Evolutionary conservation across 1,139 yeast species (phyloP).

Genomic region (Sugiyamaella japonica): DNA sequence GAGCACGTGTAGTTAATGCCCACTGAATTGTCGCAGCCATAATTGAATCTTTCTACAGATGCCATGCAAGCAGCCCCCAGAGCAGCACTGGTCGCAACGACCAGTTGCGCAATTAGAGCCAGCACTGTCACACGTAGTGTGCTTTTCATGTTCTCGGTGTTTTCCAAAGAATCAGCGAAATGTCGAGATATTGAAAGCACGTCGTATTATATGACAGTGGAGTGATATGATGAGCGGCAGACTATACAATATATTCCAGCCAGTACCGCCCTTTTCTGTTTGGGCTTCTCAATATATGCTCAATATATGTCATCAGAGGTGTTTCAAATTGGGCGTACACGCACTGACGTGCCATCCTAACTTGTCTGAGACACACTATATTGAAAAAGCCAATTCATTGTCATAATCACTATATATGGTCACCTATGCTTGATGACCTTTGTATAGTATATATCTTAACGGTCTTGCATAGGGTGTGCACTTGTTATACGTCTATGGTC

Average conservation of each 20-base stretch:
- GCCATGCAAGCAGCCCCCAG: slow-evolving; percentile 23
- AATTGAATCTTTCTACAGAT: slow-evolving; percentile 19
- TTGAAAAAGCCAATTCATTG: neutral
- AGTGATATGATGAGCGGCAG: neutral
- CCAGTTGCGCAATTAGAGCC: neutral
- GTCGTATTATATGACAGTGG: neutral
- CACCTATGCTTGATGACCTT: too few species aligned
- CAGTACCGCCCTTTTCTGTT: neutral
- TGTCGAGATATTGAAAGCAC: neutral
- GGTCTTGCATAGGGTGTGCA: neutral
- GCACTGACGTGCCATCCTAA: neutral
- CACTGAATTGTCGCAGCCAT: slow-evolving; percentile 19
- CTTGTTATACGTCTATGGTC: neutral
- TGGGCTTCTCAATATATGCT: neutral
- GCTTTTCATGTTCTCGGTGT: neutral
- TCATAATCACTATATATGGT: neutral
- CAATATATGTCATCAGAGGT: neutral
- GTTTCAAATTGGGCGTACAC: neutral
- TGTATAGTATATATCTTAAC: too few species aligned
- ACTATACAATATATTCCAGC: neutral
- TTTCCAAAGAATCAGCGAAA: neutral
- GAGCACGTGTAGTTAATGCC: slow-evolving; percentile 18
- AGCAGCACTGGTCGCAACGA: slow-evolving; percentile 6
- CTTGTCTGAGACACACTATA: slow-evolving; percentile 1
- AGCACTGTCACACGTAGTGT: neutral